These are phyloP conservation scores for Trypanosomatidae sp. DNA, from an alignment of 208 protist genomes.

Conservation along the genomic window DNA sequence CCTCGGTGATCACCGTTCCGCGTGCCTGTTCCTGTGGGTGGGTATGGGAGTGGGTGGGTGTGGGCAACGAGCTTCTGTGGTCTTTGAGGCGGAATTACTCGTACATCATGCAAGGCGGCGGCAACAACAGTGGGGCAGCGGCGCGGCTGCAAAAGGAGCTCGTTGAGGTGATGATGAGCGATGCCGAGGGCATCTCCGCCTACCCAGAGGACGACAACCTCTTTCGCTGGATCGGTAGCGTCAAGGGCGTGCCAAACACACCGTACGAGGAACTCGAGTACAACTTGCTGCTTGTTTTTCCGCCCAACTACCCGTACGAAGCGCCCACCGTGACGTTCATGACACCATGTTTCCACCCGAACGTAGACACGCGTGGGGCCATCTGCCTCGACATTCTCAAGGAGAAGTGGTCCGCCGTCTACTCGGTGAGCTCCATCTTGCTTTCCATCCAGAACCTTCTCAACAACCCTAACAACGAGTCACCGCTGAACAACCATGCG, in stretches of 20 bases:
- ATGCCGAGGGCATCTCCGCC: slow-evolving; percentile 89
- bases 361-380: slow-evolving; percentile 92
- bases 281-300: slow-evolving; percentile 92
- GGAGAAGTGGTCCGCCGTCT: slow-evolving; percentile 97
- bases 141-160: slow-evolving; percentile 92
- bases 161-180: slow-evolving; percentile 93
- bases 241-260: slow-evolving; percentile 83
- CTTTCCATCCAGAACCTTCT: slow-evolving; percentile 96
- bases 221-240: slow-evolving; percentile 92
- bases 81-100: neutral
- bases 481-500: slow-evolving; percentile 94
- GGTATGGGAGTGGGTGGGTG: neutral
- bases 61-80: neutral
- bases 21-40: neutral
- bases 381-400: slow-evolving; percentile 98
- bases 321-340: slow-evolving; percentile 93
- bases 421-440: slow-evolving; percentile 93
- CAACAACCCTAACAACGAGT: slow-evolving; percentile 96
- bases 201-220: slow-evolving; percentile 95
- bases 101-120: slow-evolving; percentile 14
- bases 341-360: slow-evolving; percentile 96
- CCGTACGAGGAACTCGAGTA: slow-evolving; percentile 93
- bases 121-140: slow-evolving; percentile 48
- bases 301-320: slow-evolving; percentile 94
- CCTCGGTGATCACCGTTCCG: neutral